phyloP scores from a whole-genome alignment of 2,329 filamentous ascomycete genomes.

The Aotearoamyces nothofagi region DNA sequence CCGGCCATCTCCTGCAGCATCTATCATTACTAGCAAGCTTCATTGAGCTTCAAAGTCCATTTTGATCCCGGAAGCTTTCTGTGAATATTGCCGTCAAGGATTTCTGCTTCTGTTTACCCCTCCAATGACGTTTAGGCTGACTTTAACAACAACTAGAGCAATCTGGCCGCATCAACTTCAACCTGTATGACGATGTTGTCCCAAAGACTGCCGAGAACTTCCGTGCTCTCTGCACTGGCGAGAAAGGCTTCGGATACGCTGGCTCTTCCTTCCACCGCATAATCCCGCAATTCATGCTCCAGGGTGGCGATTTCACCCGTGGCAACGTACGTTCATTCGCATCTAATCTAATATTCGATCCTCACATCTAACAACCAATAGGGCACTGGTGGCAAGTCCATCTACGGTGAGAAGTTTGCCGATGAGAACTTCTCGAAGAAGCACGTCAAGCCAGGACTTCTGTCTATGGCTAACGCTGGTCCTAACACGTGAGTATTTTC shows the following conservation, averaged over 20 bases:
- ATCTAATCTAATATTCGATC: not conserved
- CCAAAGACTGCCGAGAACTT: slow-evolving; percentile 85
- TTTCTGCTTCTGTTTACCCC: too few relatives aligned
- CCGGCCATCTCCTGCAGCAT: too few relatives aligned
- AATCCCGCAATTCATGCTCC: slow-evolving; percentile 88
- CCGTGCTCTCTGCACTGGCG: slow-evolving; percentile 64
- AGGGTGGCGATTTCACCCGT: slow-evolving; percentile 91
- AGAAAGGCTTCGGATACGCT: slow-evolving; percentile 73
- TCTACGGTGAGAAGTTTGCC: slow-evolving; percentile 88
- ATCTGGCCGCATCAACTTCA: slow-evolving; percentile 71
- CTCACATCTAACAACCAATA: slow-evolving; percentile 21
- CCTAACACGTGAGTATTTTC: slow-evolving; percentile 64
- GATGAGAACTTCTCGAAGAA: slow-evolving; percentile 79
- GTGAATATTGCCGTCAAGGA: too few relatives aligned
- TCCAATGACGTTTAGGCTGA: slow-evolving; percentile 11
- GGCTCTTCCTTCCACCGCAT: slow-evolving; percentile 83
- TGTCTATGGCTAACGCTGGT: slow-evolving; percentile 93
- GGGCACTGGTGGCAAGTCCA: slow-evolving; percentile 85
- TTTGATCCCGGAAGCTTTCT: too few relatives aligned
- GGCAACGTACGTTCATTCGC: slow-evolving; percentile 52
- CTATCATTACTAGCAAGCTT: too few relatives aligned
- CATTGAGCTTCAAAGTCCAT: too few relatives aligned
- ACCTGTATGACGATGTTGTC: slow-evolving; percentile 71
- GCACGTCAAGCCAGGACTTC: slow-evolving; percentile 62
- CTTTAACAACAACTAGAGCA: slow-evolving; percentile 39